These are phyloP conservation scores for carrot (Daucus carota) DNA, from an alignment of 129 eudicot species.

Conservation along the genomic window DH1_v3.0 NC_030381.2:18915501-18916000, in stretches of 20 bases:
- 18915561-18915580: background rate
- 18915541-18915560: background rate
- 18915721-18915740: constrained; percentile 47
- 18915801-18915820: constrained; percentile 69
- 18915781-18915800: constrained; percentile 20
- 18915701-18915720: constrained; percentile 46
- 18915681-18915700: constrained; percentile 19
- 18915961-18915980: constrained; percentile 15
- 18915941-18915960: constrained; percentile 22
- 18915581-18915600: background rate
- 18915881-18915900: constrained; percentile 26
- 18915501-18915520: background rate
- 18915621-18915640: background rate
- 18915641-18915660: background rate
- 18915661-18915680: background rate
- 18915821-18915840: constrained; percentile 82
- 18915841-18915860: constrained; percentile 87
- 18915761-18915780: constrained; percentile 27
- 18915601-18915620: background rate
- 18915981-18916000: constrained; percentile 18
- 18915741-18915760: constrained; percentile 19
- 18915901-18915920: constrained; percentile 87
- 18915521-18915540: background rate
- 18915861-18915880: constrained; percentile 62
- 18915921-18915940: constrained; percentile 33